Base-by-base conservation (phyloP, 208 protist species). In the Vickermania spadyakhi region DNA sequence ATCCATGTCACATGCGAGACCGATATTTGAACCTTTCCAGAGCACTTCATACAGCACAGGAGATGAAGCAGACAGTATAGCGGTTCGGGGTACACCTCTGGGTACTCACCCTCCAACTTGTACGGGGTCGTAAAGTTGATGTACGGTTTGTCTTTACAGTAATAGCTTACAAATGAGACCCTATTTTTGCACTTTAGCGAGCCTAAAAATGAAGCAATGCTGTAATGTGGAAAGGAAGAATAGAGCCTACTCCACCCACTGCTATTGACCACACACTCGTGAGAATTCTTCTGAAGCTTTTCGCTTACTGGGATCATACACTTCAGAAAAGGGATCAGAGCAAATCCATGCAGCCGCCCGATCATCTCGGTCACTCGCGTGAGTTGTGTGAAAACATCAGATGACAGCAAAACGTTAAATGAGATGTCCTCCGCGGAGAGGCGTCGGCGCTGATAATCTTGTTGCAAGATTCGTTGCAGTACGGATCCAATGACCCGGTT, bases 1-100 rank as follows among this genome's bases (percentile, higher is more conserved):
- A 93, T 63, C 86, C 81, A 89, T 31, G 79, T 41, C 13, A 73
- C 81, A 63, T 89, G 82, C n/a, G 86, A 89, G 18, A 93, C 65
- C 18, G 85, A 62, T 31, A 93, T 70, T 54, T 81, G 69, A n/a
- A 89, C 49, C 55, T 65, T 67, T 45, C 36, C 36, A 14, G 65
- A 49, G 18, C 73, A 59, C 7, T 93, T 73, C 53, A 68, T 68
- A 18, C 79, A 62, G 28, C 79, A 81, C 14, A 89, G 53, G 49
- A 93, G 60, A 50, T 93, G 81, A 14, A 72, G 64, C 31, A 86
- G 66, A 31, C 70, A 72, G 25, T 89, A 63, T 14, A 89, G 28
- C 2, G 86, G 79, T 63, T 89, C 79, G 23, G 89, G 54, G n/a
- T 77, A 52, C 18, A 66, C 59, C 58, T 89, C 81, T 50, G 73